Base-by-base conservation (phyloP, 2,329 filamentous ascomycete genomes). In the Penicillium sp. region DNA sequence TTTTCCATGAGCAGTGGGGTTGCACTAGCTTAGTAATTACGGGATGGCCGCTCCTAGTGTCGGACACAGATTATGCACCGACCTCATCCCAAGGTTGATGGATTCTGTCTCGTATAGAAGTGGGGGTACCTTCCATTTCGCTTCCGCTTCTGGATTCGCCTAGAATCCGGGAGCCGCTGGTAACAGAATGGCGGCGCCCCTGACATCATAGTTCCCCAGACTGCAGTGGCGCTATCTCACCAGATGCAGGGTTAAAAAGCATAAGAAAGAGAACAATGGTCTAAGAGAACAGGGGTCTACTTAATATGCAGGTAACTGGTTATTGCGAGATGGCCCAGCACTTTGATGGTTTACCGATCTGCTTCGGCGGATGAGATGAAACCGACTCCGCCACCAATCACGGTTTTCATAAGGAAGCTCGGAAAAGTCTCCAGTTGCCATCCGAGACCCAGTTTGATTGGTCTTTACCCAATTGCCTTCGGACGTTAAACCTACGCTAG, bases 161-260 rank as follows among this genome's bases (percentile, higher is more conserved):
- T 10, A 8, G 33, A 9, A 12, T 10, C 4, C 9, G 33, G 33
- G 33, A 10, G 18, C 32, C 15, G 32, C 8, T 18, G 15, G 32
- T 20, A 8, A 18, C 37, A 13, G 13, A 13, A 39, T 13, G 37
- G 37, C 37, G 10, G 27, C 47, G 33, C 41, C 47, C 31, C 47
- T 45, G 47, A 49, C 42, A 49, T 49, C 47, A 49, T 40, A 35
- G 38, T 28, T 23, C 40, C 35, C 12, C 25, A 6, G 40, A 13
- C 25, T 31, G 27, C 28, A 29, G 25, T 42, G 8, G 15, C 33
- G 33, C 9, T 10, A 20, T 20, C 9, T 18, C 15, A 20, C 15
- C 15, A 12, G 3, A 2, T 10, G 33, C 15, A 37, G 18, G 1
- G 15, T 29, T 4, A 29, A 29, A 37, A 37, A 37, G 33, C 9